phyloP scores from a whole-genome alignment of 139 green algal genomes.

The Chlorella sp. region DNA sequence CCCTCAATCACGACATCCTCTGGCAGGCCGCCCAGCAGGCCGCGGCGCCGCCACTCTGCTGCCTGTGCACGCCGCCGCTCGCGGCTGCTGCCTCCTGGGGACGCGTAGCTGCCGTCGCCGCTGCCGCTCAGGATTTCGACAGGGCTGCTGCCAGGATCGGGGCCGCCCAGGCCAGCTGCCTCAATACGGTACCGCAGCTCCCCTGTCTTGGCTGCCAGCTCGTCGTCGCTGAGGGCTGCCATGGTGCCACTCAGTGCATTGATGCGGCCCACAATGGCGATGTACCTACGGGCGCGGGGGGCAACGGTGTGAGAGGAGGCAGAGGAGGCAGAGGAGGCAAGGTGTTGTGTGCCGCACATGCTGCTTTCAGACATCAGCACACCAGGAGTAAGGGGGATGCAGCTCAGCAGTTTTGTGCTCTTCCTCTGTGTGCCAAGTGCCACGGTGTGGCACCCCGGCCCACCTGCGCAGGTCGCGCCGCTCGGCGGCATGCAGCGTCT shows the following conservation, averaged over 20 bases:
- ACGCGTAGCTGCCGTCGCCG: not conserved
- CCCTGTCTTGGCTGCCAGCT: conserved; percentile 81
- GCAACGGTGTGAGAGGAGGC: too few relatives aligned
- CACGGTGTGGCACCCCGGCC: too few relatives aligned
- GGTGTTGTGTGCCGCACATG: too few relatives aligned
- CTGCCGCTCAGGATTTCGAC: not conserved
- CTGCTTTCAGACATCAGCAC: too few relatives aligned
- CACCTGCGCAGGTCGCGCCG: conserved; percentile 1
- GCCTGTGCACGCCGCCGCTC: not conserved
- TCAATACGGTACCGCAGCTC: conserved; percentile 57
- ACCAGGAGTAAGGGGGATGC: too few relatives aligned
- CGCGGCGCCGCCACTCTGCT: not conserved
- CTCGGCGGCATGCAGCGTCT: conserved; percentile 1
- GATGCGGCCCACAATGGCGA: conserved; percentile 74
- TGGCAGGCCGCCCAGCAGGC: conserved; percentile 43
- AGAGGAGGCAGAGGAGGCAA: too few relatives aligned
- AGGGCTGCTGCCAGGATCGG: not conserved
- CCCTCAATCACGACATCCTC: conserved; percentile 81
- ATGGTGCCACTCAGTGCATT: conserved; percentile 82
- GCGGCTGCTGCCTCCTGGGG: not conserved
- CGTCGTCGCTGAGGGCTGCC: conserved; percentile 73
- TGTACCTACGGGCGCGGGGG: conserved; percentile 39
- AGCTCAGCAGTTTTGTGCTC: too few relatives aligned
- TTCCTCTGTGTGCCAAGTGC: too few relatives aligned
- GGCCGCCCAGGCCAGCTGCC: too few relatives aligned